Percentiles rank a stretch among this genome's conserved stretches.
Conservation (phyloP, 129 eudicot species). For the Arctium lappa region DNA sequence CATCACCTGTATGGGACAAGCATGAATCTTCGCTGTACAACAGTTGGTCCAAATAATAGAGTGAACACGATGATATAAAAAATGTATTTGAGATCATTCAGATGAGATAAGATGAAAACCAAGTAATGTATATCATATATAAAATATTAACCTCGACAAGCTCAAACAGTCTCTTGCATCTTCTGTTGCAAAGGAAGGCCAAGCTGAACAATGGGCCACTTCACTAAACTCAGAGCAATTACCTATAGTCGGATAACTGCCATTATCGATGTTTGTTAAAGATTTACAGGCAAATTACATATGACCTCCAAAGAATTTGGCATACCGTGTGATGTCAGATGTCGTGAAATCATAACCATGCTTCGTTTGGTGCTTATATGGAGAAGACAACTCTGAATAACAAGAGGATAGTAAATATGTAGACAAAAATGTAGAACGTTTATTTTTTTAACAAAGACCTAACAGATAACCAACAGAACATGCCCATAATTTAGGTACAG, state of each 20-base stretch:
- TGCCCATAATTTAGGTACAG: background rate
- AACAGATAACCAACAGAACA: background rate
- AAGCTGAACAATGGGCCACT: conserved; percentile 26
- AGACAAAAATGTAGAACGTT: background rate
- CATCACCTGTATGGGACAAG: conserved; percentile 60
- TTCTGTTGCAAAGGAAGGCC: conserved; percentile 40
- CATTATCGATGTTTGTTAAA: conserved; percentile 17
- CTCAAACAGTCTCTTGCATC: conserved; percentile 45
- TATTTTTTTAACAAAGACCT: background rate
- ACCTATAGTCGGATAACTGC: conserved; percentile 34
- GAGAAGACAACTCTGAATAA: conserved; percentile 40
- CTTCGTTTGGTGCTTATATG: conserved; percentile 37
- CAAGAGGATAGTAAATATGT: background rate
- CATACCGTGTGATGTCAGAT: conserved; percentile 45
- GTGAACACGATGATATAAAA: conserved; percentile 2
- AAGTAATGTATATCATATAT: background rate
- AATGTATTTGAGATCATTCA: conserved; percentile 9
- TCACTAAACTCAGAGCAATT: conserved; percentile 33
- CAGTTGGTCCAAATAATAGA: conserved; percentile 15
- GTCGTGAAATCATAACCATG: conserved; percentile 29
- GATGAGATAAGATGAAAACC: background rate
- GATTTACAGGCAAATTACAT: background rate
- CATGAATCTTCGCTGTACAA: conserved; percentile 71
- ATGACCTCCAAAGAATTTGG: conserved; percentile 13
- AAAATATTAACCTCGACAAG: conserved; percentile 48